A percentile compares a stretch with the other conserved stretches of the same genome.
These are phyloP conservation scores for Gentiana macrophylla DNA, from an alignment of 257 asterid genomes.

Conservation along the genomic window DNA sequence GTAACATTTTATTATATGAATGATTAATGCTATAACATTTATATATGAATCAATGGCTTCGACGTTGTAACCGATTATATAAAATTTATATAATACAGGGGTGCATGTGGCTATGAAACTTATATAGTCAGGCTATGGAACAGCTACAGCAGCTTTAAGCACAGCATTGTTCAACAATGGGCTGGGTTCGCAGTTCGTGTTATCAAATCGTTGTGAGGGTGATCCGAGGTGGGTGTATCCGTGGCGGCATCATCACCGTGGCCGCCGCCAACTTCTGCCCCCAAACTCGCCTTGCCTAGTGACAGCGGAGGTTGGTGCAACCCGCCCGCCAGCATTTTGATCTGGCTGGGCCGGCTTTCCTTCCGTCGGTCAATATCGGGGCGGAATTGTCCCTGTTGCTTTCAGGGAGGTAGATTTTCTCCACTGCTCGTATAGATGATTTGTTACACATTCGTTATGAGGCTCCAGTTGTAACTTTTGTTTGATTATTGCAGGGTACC, in stretches of 20 bases:
- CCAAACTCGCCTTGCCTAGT: conserved; percentile 41
- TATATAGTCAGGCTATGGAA: conserved; percentile 51
- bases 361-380: conserved; percentile 33
- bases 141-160: conserved; percentile 45
- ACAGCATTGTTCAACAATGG: conserved; percentile 37
- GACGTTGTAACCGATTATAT: no score
- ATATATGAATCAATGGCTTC: neutral
- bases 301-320: conserved; percentile 55
- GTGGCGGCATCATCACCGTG: conserved; percentile 28
- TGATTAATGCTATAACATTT: neutral
- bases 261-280: conserved; percentile 58
- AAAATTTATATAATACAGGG: conserved; percentile 17
- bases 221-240: conserved; percentile 27
- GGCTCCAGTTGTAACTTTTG: no score
- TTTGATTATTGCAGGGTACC: conserved; percentile 20
- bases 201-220: conserved; percentile 29
- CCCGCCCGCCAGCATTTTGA: conserved; percentile 49
- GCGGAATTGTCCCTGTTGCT: conserved; percentile 38
- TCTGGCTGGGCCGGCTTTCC: conserved; percentile 39
- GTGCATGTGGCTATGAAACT: conserved; percentile 53
- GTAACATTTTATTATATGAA: neutral
- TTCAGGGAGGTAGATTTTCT: conserved; percentile 21
- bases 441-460: no score
- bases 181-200: conserved; percentile 48
- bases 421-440: neutral